Conservation (phyloP, 208 protist species). For the Trypanosoma rangeli region DNA sequence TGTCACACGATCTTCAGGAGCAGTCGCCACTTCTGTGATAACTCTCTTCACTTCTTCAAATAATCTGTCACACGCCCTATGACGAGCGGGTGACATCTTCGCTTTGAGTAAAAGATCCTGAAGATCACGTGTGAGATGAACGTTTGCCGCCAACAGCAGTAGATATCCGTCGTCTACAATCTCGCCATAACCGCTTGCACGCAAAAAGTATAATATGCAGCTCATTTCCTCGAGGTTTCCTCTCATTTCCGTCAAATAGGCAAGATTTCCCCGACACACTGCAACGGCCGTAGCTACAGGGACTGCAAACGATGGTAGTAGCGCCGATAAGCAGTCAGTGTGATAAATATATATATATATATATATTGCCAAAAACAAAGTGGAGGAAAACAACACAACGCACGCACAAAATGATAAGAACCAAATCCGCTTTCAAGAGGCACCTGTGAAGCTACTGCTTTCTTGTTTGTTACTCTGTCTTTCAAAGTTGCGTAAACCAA, state of each 20-base stretch:
- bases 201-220: constrained; percentile 22
- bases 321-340: not conserved
- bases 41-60: constrained; percentile 1
- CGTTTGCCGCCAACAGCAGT: constrained; percentile 14
- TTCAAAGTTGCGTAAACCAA: not conserved
- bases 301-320: no score
- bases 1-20: not conserved
- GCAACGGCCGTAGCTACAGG: no score
- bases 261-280: not conserved
- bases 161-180: constrained; percentile 6
- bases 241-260: not conserved
- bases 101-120: not conserved
- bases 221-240: not conserved
- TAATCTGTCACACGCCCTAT: not conserved
- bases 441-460: not conserved
- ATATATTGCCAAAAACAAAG: constrained; percentile 1
- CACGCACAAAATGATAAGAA: not conserved
- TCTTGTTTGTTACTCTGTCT: not conserved
- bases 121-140: constrained; percentile 19
- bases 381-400: not conserved
- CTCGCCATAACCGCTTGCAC: constrained; percentile 4
- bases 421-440: not conserved
- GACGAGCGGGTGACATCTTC: not conserved
- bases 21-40: constrained; percentile 4
- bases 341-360: not conserved